Evolutionary conservation across 352 stramenopile species (phyloP).

Genomic region (Phytopythium helicoides): DNA sequence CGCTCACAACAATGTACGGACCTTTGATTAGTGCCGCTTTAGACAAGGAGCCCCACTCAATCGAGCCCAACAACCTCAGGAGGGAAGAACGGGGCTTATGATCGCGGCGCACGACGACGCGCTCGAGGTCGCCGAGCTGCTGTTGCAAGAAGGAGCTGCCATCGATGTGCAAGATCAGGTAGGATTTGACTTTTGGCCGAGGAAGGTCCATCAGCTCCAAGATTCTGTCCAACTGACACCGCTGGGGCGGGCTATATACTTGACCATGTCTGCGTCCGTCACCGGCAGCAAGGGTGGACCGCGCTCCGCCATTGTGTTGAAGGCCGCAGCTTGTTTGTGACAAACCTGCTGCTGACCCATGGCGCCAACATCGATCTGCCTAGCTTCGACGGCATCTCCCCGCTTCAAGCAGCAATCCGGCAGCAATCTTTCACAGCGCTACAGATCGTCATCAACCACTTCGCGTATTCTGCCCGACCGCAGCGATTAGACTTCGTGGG

Average conservation of each 20-base stretch:
- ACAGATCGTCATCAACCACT: slow-evolving; percentile 30
- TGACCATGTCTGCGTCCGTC: no score
- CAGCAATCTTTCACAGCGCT: slow-evolving; percentile 10
- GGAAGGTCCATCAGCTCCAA: no score
- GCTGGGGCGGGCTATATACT: neutral
- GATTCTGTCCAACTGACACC: neutral
- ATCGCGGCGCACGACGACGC: slow-evolving; percentile 13
- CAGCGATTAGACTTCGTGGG: slow-evolving; percentile 12
- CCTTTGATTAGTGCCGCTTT: neutral
- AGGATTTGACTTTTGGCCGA: neutral
- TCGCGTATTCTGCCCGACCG: slow-evolving; percentile 13
- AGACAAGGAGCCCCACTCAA: no score
- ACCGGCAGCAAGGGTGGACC: slow-evolving; percentile 7
- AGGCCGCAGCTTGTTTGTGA: slow-evolving; percentile 13
- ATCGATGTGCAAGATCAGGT: slow-evolving; percentile 18
- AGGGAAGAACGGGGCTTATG: slow-evolving; percentile 24
- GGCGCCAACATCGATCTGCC: slow-evolving; percentile 17
- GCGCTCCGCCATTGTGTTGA: slow-evolving; percentile 12
- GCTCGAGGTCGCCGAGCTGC: slow-evolving; percentile 16
- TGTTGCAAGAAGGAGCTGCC: slow-evolving; percentile 12
- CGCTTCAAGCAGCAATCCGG: slow-evolving; percentile 13
- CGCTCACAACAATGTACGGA: slow-evolving; percentile 8
- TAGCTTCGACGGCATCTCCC: slow-evolving; percentile 10
- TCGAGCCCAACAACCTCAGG: slow-evolving; percentile 9
- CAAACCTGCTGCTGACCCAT: slow-evolving; percentile 25